Conservation (phyloP, 495 filamentous ascomycete genomes). For the Cercophora scortea region DNA sequence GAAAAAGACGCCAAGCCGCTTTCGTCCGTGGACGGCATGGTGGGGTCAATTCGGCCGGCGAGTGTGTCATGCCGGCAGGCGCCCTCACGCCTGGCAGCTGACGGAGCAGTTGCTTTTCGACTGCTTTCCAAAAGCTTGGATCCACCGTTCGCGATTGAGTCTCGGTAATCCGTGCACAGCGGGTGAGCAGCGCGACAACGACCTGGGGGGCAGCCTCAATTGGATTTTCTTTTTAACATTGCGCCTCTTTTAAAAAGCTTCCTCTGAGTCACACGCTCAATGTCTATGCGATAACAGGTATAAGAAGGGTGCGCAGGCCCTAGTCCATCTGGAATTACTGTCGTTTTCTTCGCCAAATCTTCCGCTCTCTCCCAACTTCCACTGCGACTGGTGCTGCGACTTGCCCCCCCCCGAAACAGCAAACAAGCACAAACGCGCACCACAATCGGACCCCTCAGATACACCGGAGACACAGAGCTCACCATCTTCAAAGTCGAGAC, state of each 20-base stretch:
- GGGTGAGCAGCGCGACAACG: too few relatives aligned
- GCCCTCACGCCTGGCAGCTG: neutral
- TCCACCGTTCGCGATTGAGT: too few relatives aligned
- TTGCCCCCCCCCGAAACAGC: conserved; percentile 1
- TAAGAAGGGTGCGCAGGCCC: conserved; percentile 1
- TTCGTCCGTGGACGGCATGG: conserved; percentile 3
- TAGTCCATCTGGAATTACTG: conserved; percentile 2
- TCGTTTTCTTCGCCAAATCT: neutral
- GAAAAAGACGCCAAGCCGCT: too few relatives aligned
- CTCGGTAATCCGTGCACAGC: too few relatives aligned
- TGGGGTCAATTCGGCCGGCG: conserved; percentile 3
- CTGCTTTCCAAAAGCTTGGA: neutral
- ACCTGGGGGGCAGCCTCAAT: neutral
- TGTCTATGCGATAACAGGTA: too few relatives aligned
- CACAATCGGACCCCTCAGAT: neutral
- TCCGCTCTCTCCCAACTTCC: neutral
- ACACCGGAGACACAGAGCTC: too few relatives aligned
- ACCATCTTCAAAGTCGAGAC: too few relatives aligned
- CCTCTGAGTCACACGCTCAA: too few relatives aligned
- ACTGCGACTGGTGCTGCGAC: conserved; percentile 3
- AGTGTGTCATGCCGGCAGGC: conserved; percentile 2
- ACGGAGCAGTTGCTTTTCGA: neutral
- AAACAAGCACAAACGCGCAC: neutral
- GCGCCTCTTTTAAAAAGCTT: too few relatives aligned
- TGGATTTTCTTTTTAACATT: neutral